Evolutionary conservation across 75 land plant genomes (phyloP).

Genomic region (Picea glauca): DNA sequence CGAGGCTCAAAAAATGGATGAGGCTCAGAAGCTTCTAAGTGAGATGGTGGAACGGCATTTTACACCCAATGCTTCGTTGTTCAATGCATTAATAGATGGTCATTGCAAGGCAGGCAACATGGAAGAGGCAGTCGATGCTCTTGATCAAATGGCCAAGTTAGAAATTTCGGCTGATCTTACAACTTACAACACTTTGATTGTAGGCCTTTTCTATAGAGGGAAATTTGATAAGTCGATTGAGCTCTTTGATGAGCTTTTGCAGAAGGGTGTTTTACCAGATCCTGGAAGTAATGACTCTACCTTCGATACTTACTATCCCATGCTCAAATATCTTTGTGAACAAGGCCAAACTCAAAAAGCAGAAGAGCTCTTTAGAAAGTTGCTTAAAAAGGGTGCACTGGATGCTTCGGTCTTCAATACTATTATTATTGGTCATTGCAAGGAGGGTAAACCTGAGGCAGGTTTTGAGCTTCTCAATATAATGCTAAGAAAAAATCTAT

Average conservation of each 20-base stretch:
- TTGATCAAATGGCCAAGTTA: constrained; percentile 37
- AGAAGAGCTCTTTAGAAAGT: constrained; percentile 51
- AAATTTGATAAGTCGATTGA: constrained; percentile 36
- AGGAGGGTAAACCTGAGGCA: constrained; percentile 51
- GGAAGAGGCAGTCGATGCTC: constrained; percentile 45
- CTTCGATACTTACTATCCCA: constrained; percentile 30
- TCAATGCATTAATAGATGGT: constrained; percentile 30
- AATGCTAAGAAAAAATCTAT: constrained; percentile 42
- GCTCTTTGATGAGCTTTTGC: constrained; percentile 51
- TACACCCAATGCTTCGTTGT: constrained; percentile 39
- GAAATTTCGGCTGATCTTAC: constrained; percentile 35
- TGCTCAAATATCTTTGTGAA: constrained; percentile 53
- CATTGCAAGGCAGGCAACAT: constrained; percentile 44
- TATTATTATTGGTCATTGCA: constrained; percentile 51
- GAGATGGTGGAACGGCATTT: constrained; percentile 46
- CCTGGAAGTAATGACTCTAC: constrained; percentile 1
- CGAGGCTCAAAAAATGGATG: constrained; percentile 32
- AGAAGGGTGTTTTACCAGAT: constrained; percentile 40
- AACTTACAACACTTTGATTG: constrained; percentile 57
- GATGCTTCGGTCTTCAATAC: constrained; percentile 43
- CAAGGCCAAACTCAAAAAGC: constrained; percentile 56
- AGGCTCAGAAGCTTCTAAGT: constrained; percentile 34
- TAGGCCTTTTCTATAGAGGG: constrained; percentile 37
- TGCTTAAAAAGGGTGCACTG: constrained; percentile 61
- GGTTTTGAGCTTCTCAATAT: constrained; percentile 54